phyloP scores from a whole-genome alignment of 2,329 filamentous ascomycete species.

The Phialophora expanda region DNA sequence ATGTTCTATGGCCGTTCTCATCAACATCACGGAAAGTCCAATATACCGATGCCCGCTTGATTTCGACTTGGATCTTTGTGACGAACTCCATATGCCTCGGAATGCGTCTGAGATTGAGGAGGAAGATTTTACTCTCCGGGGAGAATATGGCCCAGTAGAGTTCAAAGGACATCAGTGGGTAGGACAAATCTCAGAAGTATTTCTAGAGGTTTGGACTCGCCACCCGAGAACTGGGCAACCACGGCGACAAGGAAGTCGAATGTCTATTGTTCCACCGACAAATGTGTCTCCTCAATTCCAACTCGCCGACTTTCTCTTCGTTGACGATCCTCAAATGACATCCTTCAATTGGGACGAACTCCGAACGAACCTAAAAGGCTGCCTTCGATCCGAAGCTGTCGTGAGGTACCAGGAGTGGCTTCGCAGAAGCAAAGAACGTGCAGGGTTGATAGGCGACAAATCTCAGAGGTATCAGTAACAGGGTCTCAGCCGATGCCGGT shows the following conservation, averaged over 20 bases:
- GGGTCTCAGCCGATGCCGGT: too few relatives aligned
- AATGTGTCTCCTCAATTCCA: constrained; percentile 14
- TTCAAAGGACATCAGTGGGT: constrained; percentile 19
- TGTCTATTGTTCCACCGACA: constrained; percentile 5
- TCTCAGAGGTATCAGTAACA: neutral
- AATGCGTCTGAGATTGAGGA: neutral
- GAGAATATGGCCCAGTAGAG: constrained; percentile 18
- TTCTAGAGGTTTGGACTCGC: constrained; percentile 18
- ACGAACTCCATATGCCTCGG: constrained; percentile 8
- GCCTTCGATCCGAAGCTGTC: constrained; percentile 7
- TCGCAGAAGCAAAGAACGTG: neutral
- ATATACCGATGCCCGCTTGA: constrained; percentile 7
- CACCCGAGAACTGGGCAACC: constrained; percentile 3
- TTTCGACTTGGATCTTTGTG: constrained; percentile 10
- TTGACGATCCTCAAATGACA: constrained; percentile 14
- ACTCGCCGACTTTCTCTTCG: constrained; percentile 14
- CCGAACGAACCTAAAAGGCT: constrained; percentile 4
- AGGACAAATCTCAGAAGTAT: constrained; percentile 19
- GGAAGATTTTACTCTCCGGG: constrained; percentile 12
- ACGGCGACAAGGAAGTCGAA: constrained; percentile 10
- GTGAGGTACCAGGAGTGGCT: constrained; percentile 1
- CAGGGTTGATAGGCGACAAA: constrained; percentile 7
- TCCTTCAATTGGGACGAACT: constrained; percentile 16
- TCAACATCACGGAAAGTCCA: constrained; percentile 9
- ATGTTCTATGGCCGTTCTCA: constrained; percentile 9